phyloP scores from a whole-genome alignment of 148 eudicot genomes.

The Rhododendron williamsianum region DNA sequence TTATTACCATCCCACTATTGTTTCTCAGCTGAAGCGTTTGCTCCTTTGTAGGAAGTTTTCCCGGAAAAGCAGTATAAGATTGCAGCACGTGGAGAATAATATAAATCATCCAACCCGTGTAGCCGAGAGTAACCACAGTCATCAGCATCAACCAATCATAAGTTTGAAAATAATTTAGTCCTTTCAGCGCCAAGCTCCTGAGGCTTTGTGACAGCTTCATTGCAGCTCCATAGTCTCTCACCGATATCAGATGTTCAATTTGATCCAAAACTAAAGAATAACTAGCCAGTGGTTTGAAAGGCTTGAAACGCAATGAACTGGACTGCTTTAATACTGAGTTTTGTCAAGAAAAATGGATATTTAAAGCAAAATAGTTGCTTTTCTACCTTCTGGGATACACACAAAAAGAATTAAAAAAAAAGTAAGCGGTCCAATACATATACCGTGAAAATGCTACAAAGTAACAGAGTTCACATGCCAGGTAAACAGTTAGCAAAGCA shows the following conservation, averaged over 20 bases:
- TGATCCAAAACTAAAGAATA: constrained; percentile 52
- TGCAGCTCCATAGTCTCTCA: constrained; percentile 62
- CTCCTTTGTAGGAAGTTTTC: constrained; percentile 39
- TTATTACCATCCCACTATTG: constrained; percentile 48
- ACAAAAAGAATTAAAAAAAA: neutral
- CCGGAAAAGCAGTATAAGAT: constrained; percentile 65
- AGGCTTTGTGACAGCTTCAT: constrained; percentile 61
- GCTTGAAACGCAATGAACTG: constrained; percentile 60
- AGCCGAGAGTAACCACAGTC: constrained; percentile 84
- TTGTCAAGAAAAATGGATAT: constrained; percentile 40
- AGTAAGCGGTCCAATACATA: neutral
- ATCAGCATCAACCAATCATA: constrained; percentile 99
- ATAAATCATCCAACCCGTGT: constrained; percentile 90
- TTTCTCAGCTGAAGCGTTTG: constrained; percentile 36
- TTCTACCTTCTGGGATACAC: neutral
- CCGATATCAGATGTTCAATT: constrained; percentile 57
- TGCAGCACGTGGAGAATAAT: constrained; percentile 76
- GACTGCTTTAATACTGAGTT: constrained; percentile 69
- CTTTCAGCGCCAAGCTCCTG: constrained; percentile 79
- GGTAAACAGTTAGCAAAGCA: neutral
- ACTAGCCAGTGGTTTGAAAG: constrained; percentile 78
- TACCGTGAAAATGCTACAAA: neutral
- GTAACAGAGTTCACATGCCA: constrained; percentile 3
- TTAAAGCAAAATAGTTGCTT: neutral
- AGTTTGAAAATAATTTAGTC: constrained; percentile 93